These are phyloP conservation scores for Phylloporus sp. DNA, from an alignment of 768 basidiomycete species.

Conservation along the genomic window DNA sequence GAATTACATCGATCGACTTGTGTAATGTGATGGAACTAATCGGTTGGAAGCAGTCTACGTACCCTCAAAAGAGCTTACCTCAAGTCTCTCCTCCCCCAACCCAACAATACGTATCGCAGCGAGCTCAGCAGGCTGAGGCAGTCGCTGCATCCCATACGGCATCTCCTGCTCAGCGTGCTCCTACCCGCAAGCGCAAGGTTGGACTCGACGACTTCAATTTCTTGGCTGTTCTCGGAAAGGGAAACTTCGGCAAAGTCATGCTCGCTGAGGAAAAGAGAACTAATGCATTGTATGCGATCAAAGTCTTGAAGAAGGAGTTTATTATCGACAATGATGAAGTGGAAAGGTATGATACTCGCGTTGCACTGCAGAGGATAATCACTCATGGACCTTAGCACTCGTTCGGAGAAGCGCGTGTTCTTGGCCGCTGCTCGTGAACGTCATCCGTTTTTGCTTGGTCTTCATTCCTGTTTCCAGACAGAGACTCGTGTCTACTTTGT, in stretches of 20 bases:
- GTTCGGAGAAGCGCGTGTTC: constrained; percentile 98
- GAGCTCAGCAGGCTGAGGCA: constrained; percentile 31
- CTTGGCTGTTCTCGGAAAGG: constrained; percentile 95
- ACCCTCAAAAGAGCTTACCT: constrained; percentile 22
- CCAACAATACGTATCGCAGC: constrained; percentile 25
- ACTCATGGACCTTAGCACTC: constrained; percentile 58
- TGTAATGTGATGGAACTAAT: constrained; percentile 3
- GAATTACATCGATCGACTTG: background rate
- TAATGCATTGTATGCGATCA: constrained; percentile 92
- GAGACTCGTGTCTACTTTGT: constrained; percentile 99
- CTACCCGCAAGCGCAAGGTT: constrained; percentile 72
- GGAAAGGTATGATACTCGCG: constrained; percentile 66
- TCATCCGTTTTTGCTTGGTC: constrained; percentile 93
- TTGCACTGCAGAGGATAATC: background rate
- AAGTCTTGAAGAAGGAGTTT: constrained; percentile 99
- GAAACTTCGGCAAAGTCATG: constrained; percentile 99
- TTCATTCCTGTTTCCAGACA: constrained; percentile 99
- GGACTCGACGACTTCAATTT: constrained; percentile 99
- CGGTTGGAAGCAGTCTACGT: constrained; percentile 15
- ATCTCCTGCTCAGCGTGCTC: constrained; percentile 39
- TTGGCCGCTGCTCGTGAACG: constrained; percentile 94
- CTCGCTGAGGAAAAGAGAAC: constrained; percentile 96
- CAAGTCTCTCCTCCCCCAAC: constrained; percentile 14
- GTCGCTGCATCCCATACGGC: constrained; percentile 27
- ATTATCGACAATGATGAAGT: constrained; percentile 99